Evolutionary conservation across 352 stramenopile genomes (phyloP), one percentile per base, ranked within the genome.

Genomic region (Globisporangium nagaii): DNA sequence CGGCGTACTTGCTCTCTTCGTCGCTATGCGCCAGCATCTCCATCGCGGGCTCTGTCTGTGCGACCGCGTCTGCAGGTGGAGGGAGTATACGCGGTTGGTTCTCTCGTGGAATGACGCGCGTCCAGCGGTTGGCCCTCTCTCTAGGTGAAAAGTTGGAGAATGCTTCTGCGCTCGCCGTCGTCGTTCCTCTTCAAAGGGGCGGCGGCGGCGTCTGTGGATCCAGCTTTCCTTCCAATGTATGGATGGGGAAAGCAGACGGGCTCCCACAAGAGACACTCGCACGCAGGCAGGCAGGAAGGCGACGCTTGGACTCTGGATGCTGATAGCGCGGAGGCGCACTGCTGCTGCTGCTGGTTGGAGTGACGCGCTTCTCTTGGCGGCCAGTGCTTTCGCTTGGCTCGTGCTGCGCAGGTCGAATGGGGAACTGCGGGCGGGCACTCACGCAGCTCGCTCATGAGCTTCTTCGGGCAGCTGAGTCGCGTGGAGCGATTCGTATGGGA

Each of bases 21-120:
- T 60, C 36, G 24, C 28, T 43, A 24, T 46, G 34, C 39, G 46
- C 24, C 15, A 55, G 48, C 9, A 46, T 34, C 35, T 55, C 48
- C 48, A 55, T 55, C 24, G 30, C 25, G 32, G n/a, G n/a, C 34
- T 10, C 8, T 27, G 9, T 17, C 24, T 48, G 22, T 34, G n/a
- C n/a, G n/a, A n/a, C n/a, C n/a, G n/a, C n/a, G n/a, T n/a, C n/a
- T n/a, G n/a, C n/a, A n/a, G n/a, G n/a, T n/a, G n/a, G n/a, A n/a
- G n/a, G n/a, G n/a, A n/a, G n/a, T n/a, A n/a, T n/a, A n/a, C 17
- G 27, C 25, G 13, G 30, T 36, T 37, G 17, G 42, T 12, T 42
- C 37, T 42, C 22, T 31, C 20, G 22, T 13, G 2, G 25, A 42
- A 42, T 25, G 7, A n/a, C n/a, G n/a, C n/a, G n/a, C n/a, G n/a